A percentile compares a stretch with the other conserved stretches of the same genome.
These are phyloP conservation scores for Penicillium occitanis DNA, from an alignment of 2,329 filamentous ascomycete genomes.

Conservation along the genomic window DNA sequence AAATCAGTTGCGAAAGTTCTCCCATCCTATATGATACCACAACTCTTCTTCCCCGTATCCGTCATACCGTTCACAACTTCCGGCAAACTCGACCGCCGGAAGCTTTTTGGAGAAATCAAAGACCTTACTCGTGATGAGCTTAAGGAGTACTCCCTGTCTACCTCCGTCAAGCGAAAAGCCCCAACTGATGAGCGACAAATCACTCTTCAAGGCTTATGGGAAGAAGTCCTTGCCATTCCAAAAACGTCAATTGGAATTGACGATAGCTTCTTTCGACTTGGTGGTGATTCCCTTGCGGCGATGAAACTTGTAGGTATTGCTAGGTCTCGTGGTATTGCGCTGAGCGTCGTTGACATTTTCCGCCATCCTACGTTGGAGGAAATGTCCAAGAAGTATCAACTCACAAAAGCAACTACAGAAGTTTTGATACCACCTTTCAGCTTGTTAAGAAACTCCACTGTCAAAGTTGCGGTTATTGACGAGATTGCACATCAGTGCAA, in stretches of 20 bases:
- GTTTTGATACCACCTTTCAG: constrained; percentile 30
- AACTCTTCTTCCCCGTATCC: constrained; percentile 19
- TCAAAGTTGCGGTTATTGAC: constrained; percentile 26
- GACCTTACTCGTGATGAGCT: constrained; percentile 36
- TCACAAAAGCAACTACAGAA: constrained; percentile 4
- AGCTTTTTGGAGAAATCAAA: constrained; percentile 33
- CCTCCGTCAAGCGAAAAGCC: constrained; percentile 24
- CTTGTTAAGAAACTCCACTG: constrained; percentile 28
- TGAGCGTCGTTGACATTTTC: constrained; percentile 31
- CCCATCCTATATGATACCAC: constrained; percentile 21
- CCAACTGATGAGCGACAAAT: constrained; percentile 29
- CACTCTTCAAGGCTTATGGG: constrained; percentile 25
- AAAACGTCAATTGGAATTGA: constrained; percentile 25
- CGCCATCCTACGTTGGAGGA: constrained; percentile 44
- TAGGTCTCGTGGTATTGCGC: constrained; percentile 8
- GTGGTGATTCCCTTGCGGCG: constrained; percentile 28
- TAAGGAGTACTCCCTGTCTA: constrained; percentile 33
- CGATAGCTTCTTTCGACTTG: constrained; percentile 34
- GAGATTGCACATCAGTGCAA: constrained; percentile 35
- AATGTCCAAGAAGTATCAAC: constrained; percentile 40
- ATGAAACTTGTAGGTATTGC: constrained; percentile 25
- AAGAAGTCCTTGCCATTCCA: constrained; percentile 26
- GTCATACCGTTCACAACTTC: constrained; percentile 19
- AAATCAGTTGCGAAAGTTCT: constrained; percentile 27
- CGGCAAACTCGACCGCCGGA: constrained; percentile 21